Evolutionary conservation across 768 basidiomycete genomes (phyloP), one percentile per base, ranked within the genome.

Genomic region (Boletus speciosus): DNA sequence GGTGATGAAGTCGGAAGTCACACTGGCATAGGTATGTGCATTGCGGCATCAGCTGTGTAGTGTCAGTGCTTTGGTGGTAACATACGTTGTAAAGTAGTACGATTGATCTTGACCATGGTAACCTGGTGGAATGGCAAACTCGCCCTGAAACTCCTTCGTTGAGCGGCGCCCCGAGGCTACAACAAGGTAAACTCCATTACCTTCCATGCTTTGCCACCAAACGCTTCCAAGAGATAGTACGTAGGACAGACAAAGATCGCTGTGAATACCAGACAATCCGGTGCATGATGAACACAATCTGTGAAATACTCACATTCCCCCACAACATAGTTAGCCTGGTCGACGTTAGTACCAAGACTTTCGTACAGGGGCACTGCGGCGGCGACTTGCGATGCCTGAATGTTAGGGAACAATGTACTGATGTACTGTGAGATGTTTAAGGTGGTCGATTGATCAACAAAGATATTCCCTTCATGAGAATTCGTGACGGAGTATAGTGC

Each of bases 191-290:
- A 2, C 0, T 6, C 2, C 1, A 6, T 16, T 14, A 48, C 56
- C 54, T 57, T 57, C 56, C 56, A 57, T 21, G 54, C 36, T 10
- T 27, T 39, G 8, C 25, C 29, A 15, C 42, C 37, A 9, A 57
- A 57, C 2, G 54, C 47, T 11, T 40, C 25, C 6, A 57, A 31
- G 10, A 57, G 34, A 34, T 49, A 57, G 21, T 57, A 40, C 0
- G 41, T 44, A n/a, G 54, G 56, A 8, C 54, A 57, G 31, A 56
- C 41, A 23, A 57, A 36, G 21, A 49, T 44, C 7, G 56, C 56
- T 57, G 32, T 35, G 21, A 16, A 25, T 10, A 4, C 11, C 15
- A 9, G 29, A 40, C 19, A 43, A 29, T 14, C 21, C 19, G 9
- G 32, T 21, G 10, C 7, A 14, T 0, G 6, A 40, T 31, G 27